These are phyloP conservation scores for Penicillium sp. DNA, from an alignment of 2,329 filamentous ascomycete species.

Conservation along the genomic window DNA sequence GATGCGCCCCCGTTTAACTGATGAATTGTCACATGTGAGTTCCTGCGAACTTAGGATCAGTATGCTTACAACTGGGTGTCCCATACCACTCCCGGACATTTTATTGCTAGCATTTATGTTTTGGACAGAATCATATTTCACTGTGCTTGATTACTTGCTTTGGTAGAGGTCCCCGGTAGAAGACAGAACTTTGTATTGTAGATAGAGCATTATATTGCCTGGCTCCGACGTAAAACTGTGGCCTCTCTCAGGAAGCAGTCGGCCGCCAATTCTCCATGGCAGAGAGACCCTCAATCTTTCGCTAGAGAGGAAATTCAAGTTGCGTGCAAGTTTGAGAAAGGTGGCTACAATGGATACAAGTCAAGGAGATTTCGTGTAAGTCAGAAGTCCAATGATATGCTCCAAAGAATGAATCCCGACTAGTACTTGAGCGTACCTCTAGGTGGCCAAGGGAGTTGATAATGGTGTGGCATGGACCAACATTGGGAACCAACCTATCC, in stretches of 20 bases:
- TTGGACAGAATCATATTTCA: too few species aligned
- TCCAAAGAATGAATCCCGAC: neutral
- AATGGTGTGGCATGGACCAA: constrained; percentile 14
- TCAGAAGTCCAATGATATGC: neutral
- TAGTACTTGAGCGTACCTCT: constrained; percentile 18
- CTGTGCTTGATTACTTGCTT: too few species aligned
- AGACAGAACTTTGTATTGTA: too few species aligned
- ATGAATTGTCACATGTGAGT: too few species aligned
- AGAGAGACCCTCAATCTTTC: constrained; percentile 55
- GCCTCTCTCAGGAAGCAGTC: constrained; percentile 55
- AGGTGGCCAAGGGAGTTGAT: constrained; percentile 19
- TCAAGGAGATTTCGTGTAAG: constrained; percentile 36
- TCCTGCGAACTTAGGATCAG: too few species aligned
- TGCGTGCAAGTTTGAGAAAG: constrained; percentile 48
- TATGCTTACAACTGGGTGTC: too few species aligned
- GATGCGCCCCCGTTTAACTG: too few species aligned
- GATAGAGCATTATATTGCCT: too few species aligned
- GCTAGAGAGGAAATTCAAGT: constrained; percentile 55
- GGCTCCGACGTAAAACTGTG: too few species aligned
- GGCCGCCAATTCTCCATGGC: constrained; percentile 59
- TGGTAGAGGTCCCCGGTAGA: too few species aligned
- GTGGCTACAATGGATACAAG: constrained; percentile 55
- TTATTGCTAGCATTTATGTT: too few species aligned
- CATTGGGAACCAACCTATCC: constrained; percentile 17
- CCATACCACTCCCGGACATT: too few species aligned